phyloP scores from a whole-genome alignment of 2,329 filamentous ascomycete genomes.

The Claviceps sp. region DNA sequence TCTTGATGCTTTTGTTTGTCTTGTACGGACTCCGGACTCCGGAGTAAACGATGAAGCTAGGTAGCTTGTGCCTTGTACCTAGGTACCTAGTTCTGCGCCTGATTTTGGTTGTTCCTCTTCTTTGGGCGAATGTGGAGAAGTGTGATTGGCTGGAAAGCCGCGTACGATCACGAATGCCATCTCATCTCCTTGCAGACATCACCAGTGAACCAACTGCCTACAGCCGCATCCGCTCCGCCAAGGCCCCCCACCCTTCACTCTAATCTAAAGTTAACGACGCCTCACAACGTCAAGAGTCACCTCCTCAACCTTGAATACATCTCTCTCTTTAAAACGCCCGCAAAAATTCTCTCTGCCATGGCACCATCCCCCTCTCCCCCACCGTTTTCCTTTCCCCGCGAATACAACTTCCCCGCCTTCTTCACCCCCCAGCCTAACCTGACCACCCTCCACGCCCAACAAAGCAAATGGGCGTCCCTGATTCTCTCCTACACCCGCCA shows the following conservation, averaged over 20 bases:
- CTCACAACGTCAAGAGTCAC: no score
- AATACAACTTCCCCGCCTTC: constrained; percentile 72
- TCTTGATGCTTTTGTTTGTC: no score
- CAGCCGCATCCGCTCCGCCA: not conserved
- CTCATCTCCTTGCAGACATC: no score
- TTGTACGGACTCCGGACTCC: no score
- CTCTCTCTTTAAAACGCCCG: not conserved
- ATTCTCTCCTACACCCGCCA: constrained; percentile 74
- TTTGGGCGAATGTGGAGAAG: no score
- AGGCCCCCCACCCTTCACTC: not conserved
- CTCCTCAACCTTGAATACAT: not conserved
- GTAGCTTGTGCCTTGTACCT: no score
- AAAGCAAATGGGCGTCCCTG: constrained; percentile 74
- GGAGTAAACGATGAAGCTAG: no score
- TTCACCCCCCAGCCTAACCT: constrained; percentile 70
- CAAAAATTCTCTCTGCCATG: not conserved
- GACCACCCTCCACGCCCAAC: constrained; percentile 60
- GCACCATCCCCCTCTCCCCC: not conserved
- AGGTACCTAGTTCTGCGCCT: no score
- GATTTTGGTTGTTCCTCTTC: no score
- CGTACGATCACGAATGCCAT: no score
- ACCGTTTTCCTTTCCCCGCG: constrained; percentile 35
- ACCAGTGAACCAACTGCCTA: not conserved
- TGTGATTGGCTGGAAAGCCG: not conserved
- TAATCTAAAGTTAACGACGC: not conserved